Conservation (phyloP, 768 basidiomycete genomes). For the Astraeus odoratus region DNA sequence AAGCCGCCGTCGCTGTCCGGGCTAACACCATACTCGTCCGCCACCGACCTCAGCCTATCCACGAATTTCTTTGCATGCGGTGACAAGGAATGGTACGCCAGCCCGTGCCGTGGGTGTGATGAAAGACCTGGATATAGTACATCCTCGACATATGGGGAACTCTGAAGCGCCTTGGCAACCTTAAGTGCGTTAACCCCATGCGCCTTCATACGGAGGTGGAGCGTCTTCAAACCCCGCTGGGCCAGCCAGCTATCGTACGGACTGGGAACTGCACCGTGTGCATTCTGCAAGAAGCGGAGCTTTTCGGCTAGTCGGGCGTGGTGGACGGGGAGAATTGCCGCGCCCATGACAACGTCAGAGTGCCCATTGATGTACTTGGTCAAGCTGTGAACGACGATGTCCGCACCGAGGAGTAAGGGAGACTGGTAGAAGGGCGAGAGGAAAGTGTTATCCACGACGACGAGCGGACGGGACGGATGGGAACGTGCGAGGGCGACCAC, state of each 20-base stretch:
- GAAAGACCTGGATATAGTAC: slow-evolving; percentile 85
- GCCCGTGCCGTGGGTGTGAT: slow-evolving; percentile 55
- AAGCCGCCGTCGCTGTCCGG: slow-evolving; percentile 46
- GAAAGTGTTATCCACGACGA: slow-evolving; percentile 94
- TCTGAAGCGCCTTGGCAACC: slow-evolving; percentile 57
- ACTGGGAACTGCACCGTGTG: slow-evolving; percentile 77
- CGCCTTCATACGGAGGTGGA: slow-evolving; percentile 79
- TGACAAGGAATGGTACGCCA: slow-evolving; percentile 57
- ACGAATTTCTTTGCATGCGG: slow-evolving; percentile 67
- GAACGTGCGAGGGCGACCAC: slow-evolving; percentile 60
- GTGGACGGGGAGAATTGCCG: slow-evolving; percentile 59
- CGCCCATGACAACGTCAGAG: slow-evolving; percentile 89
- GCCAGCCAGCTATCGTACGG: slow-evolving; percentile 88
- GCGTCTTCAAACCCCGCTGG: slow-evolving; percentile 86
- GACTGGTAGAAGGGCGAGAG: slow-evolving; percentile 87
- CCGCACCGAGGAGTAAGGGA: slow-evolving; percentile 78
- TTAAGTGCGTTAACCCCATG: slow-evolving; percentile 80
- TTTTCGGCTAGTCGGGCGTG: slow-evolving; percentile 41
- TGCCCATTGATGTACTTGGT: slow-evolving; percentile 95
- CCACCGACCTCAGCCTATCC: slow-evolving; percentile 29
- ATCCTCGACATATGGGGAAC: slow-evolving; percentile 55
- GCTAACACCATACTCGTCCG: slow-evolving; percentile 10
- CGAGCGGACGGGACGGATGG: slow-evolving; percentile 59
- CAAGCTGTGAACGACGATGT: slow-evolving; percentile 77
- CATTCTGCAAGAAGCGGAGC: slow-evolving; percentile 86